Conservation (phyloP, 495 filamentous ascomycete species). For the Trichocladium uniseriatum region DNA sequence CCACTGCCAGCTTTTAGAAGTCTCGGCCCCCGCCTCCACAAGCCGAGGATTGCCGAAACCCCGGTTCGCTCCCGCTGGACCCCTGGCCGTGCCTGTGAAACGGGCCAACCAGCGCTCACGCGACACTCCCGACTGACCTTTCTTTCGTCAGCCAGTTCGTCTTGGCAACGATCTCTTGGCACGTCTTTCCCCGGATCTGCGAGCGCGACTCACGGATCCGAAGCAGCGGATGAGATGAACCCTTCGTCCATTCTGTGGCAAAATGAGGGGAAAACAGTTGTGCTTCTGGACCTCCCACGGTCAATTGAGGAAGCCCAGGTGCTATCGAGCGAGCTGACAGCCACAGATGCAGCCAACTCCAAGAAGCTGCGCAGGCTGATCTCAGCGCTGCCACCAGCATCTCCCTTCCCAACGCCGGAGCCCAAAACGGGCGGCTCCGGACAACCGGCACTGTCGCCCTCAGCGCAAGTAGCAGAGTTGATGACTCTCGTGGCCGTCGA, state of each 20-base stretch:
- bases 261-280: conserved; percentile 24
- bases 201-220: too few species aligned
- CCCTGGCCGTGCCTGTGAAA: conserved; percentile 2
- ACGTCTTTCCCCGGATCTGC: not conserved
- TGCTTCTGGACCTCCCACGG: conserved; percentile 38
- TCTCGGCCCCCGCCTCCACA: conserved; percentile 9
- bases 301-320: conserved; percentile 40
- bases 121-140: too few species aligned
- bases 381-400: conserved; percentile 27
- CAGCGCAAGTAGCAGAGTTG: conserved; percentile 36
- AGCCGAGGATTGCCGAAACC: conserved; percentile 34
- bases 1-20: not conserved
- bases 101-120: conserved; percentile 9
- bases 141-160: too few species aligned
- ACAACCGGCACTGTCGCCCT: conserved; percentile 9
- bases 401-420: conserved; percentile 39
- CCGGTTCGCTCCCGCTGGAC: conserved; percentile 1
- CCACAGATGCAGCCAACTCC: conserved; percentile 5
- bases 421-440: conserved; percentile 22
- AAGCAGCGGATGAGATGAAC: conserved; percentile 6
- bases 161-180: not conserved
- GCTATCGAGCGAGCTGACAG: conserved; percentile 18
- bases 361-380: conserved; percentile 23
- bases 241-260: conserved; percentile 34
- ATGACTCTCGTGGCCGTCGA: conserved; percentile 37